phyloP scores from a whole-genome alignment of 805 yeast species.

The Lipomyces spencermartinsiae region DNA sequence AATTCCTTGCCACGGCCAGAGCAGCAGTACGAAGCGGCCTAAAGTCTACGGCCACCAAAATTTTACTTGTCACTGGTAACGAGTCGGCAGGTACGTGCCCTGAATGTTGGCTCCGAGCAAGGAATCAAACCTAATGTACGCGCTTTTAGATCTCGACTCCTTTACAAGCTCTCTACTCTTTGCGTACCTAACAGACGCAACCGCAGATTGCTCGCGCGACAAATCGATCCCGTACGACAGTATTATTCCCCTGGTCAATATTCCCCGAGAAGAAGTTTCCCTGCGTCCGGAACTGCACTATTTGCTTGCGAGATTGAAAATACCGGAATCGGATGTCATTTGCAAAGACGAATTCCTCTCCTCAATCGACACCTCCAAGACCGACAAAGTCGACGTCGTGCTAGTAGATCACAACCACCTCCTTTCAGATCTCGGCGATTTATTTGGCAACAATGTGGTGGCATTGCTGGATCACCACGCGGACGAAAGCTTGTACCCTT shows the following conservation, averaged over 20 bases:
- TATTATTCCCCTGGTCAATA: conserved; percentile 76
- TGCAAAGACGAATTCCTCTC: conserved; percentile 70
- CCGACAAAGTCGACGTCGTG: conserved; percentile 51
- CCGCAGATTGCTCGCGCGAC: background rate
- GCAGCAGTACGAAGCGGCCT: conserved; percentile 25
- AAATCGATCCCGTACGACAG: conserved; percentile 35
- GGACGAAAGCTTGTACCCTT: conserved; percentile 60
- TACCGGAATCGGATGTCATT: conserved; percentile 58
- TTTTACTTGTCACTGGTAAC: conserved; percentile 70
- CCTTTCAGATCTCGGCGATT: conserved; percentile 54
- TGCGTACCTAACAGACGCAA: conserved; percentile 59
- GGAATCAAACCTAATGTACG: background rate
- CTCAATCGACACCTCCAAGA: conserved; percentile 24
- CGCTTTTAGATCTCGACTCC: conserved; percentile 72
- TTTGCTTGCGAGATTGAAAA: conserved; percentile 56
- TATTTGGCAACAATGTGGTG: conserved; percentile 51
- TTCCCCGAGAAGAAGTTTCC: conserved; percentile 66
- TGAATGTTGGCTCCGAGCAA: background rate
- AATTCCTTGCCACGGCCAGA: conserved; percentile 26
- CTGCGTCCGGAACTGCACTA: conserved; percentile 73
- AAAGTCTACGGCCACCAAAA: conserved; percentile 2
- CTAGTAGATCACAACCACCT: conserved; percentile 85
- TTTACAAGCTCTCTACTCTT: conserved; percentile 76
- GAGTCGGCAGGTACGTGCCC: conserved; percentile 66
- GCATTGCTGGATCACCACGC: conserved; percentile 89